Evolutionary conservation across 2,329 filamentous ascomycete genomes (phyloP), one percentile per base, ranked within the genome.

Genomic region (Ophiostoma piceae): DNA sequence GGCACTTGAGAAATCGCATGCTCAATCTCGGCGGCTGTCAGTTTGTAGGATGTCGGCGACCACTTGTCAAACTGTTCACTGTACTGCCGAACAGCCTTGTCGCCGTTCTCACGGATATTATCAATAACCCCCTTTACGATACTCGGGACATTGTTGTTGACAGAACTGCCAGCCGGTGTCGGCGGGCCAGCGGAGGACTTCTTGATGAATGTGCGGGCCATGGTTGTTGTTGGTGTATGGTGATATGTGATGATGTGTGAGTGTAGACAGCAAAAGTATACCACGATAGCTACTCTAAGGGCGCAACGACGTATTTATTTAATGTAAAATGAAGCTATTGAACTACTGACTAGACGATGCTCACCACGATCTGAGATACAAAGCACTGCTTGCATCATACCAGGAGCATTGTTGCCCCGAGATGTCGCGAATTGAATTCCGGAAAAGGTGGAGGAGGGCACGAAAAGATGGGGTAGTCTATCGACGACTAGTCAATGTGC

Each of bases 41-140:
- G 79, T 71, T 80, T 82, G 78, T 85, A 86, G 0, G 79, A 80
- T 0, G 74, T 47, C 0, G 84, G 84, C 1, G 79, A 79, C 84
- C 84, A 86, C 70, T 82, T 82, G 74, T 86, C 84, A 70, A 86
- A 86, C 72, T 84, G 82, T 68, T 84, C 79, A 0, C 81, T 83
- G 74, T 85, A 85, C 0, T 73, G 74, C 1, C 82, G 77, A 3
- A 86, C 83, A 0, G 84, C 83, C 0, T 74, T 71, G 70, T 86
- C 84, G 3, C 84, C 84, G 29, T 82, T 79, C 3, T 71, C 69
- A 0, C 81, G 78, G 71, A 86, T 82, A 41, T 81, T 78, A 35
- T 81, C 78, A 69, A 86, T 84, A 19, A 85, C 82, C 2, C 75
- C 76, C 57, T 79, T 79, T 14, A 85, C 83, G 60, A 85, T 82